These are phyloP conservation scores for Amylocystis lapponica DNA, from an alignment of 768 basidiomycete species.

Conservation along the genomic window DNA sequence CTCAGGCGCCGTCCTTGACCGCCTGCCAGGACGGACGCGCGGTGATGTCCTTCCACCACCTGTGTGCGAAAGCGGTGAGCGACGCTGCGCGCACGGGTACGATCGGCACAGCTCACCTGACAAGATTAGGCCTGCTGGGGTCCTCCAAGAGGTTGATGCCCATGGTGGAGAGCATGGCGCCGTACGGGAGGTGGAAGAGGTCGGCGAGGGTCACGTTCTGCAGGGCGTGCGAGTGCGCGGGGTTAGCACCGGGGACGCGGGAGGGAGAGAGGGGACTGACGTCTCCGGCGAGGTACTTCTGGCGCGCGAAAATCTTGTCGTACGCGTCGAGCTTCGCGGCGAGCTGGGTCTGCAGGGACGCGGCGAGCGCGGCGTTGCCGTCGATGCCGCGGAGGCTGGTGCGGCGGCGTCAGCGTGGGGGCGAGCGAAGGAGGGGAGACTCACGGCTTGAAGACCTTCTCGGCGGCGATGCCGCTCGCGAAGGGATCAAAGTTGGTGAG, in stretches of 20 bases:
- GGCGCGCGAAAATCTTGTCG: conserved; percentile 24
- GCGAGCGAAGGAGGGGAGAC: not conserved
- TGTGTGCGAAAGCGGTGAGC: conserved; percentile 7
- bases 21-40: conserved; percentile 41
- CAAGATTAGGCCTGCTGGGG: conserved; percentile 34
- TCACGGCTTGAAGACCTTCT: conserved; percentile 44
- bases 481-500: conserved; percentile 45
- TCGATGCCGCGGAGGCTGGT: not conserved
- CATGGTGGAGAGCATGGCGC: conserved; percentile 17
- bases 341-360: conserved; percentile 1
- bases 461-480: conserved; percentile 35
- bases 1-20: conserved; percentile 33
- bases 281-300: conserved; percentile 29
- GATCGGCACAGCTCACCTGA: conserved; percentile 27
- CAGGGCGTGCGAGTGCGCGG: too few relatives aligned
- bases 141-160: conserved; percentile 27
- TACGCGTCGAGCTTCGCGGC: conserved; percentile 21
- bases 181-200: conserved; percentile 51
- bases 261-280: conserved; percentile 18
- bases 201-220: conserved; percentile 50
- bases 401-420: too few relatives aligned
- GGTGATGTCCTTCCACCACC: conserved; percentile 50
- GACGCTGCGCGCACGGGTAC: not conserved
- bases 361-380: not conserved
- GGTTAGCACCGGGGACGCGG: not conserved